phyloP scores from a whole-genome alignment of 1,284 basidiomycete genomes.

The Ustilago vetiveriae region DNA sequence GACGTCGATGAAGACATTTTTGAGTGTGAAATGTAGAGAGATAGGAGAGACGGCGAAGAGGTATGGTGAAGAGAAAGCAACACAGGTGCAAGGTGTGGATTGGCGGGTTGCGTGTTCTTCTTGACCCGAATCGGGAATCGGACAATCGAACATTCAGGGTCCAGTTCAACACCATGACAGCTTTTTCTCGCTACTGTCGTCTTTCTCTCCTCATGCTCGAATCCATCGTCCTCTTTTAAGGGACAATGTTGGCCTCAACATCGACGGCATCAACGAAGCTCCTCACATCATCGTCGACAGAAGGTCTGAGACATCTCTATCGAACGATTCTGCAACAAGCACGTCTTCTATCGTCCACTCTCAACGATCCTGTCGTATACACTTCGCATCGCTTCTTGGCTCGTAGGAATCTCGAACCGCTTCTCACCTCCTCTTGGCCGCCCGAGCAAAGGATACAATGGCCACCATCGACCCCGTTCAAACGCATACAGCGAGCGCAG shows the following conservation, averaged over 20 bases:
- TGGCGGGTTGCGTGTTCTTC: slow-evolving; percentile 16
- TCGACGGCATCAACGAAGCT: slow-evolving; percentile 11
- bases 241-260: slow-evolving; percentile 10
- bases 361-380: slow-evolving; percentile 24
- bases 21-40: not conserved
- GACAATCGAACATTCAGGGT: slow-evolving; percentile 13
- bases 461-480: slow-evolving; percentile 7
- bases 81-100: too few species aligned
- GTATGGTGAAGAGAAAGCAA: not conserved
- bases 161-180: not conserved
- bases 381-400: slow-evolving; percentile 33
- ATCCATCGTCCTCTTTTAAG: too few species aligned
- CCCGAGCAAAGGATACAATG: not conserved
- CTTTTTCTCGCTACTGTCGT: too few species aligned
- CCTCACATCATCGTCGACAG: not conserved
- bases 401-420: slow-evolving; percentile 33
- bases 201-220: too few species aligned
- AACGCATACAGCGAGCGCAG: slow-evolving; percentile 12
- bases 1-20: slow-evolving; percentile 9
- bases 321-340: slow-evolving; percentile 35
- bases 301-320: slow-evolving; percentile 38
- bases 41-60: not conserved
- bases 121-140: slow-evolving; percentile 19
- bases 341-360: slow-evolving; percentile 22
- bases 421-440: slow-evolving; percentile 8